Conservation (phyloP, 2,329 filamentous ascomycete species). For the Xylariales sp. region DNA sequence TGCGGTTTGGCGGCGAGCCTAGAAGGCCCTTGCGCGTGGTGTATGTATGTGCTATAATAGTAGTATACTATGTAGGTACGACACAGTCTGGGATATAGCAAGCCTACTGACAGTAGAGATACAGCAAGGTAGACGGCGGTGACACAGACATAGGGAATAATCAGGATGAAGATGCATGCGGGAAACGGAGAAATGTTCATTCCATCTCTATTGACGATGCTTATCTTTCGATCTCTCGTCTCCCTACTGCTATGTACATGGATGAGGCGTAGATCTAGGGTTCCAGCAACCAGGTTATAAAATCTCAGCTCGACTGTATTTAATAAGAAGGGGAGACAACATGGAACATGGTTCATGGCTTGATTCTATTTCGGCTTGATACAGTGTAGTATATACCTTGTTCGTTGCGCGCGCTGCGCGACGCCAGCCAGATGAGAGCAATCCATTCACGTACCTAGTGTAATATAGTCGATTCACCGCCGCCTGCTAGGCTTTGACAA, state of each 20-base stretch:
- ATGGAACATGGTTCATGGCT: neutral
- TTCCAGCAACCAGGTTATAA: constrained; percentile 34
- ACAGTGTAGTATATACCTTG: constrained; percentile 22
- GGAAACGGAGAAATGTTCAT: constrained; percentile 4
- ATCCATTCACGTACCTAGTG: neutral
- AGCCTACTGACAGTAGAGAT: neutral
- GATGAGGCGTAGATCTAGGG: neutral
- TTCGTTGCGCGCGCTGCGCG: neutral
- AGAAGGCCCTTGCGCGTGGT: neutral
- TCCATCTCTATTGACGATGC: neutral
- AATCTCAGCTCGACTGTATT: constrained; percentile 14
- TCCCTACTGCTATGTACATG: neutral
- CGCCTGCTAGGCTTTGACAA: neutral
- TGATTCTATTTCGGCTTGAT: neutral
- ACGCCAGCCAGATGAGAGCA: neutral
- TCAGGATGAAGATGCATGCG: neutral
- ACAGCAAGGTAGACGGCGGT: neutral
- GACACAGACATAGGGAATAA: neutral
- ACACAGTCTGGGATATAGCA: neutral
- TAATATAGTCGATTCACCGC: constrained; percentile 3
- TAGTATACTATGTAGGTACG: neutral
- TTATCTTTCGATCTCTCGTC: neutral
- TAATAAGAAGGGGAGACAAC: constrained; percentile 1
- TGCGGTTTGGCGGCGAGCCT: constrained; percentile 3
- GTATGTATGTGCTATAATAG: neutral